Evolutionary conservation across 495 filamentous ascomycete genomes (phyloP).

Genomic region (Penicillium mononematosum): DNA sequence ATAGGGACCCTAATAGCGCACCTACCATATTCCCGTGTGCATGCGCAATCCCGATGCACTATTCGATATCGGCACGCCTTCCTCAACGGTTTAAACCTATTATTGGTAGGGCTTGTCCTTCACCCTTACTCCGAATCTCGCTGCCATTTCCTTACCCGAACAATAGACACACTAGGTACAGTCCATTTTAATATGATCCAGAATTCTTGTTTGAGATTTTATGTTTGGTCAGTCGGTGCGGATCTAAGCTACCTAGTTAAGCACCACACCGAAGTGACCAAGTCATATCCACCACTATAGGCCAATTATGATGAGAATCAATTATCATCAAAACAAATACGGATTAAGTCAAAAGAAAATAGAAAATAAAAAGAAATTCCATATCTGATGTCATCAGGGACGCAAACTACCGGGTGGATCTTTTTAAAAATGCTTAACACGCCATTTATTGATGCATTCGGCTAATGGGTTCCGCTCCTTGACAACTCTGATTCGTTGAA

Average conservation of each 20-base stretch:
- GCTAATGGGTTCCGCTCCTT: constrained; percentile 17
- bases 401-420: constrained; percentile 21
- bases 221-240: constrained; percentile 3
- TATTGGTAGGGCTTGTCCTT: neutral
- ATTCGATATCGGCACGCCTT: constrained; percentile 1
- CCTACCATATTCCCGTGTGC: neutral
- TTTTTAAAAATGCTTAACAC: constrained; percentile 28
- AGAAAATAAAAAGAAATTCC: neutral
- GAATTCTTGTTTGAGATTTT: neutral
- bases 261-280: neutral
- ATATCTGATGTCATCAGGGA: constrained; percentile 29
- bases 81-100: neutral
- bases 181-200: neutral
- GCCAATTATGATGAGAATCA: neutral
- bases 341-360: neutral
- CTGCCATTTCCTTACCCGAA: neutral
- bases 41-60: constrained; percentile 7
- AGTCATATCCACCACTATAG: neutral
- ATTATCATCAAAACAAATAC: neutral
- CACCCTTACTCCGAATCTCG: neutral
- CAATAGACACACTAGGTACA: neutral
- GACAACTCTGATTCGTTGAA: constrained; percentile 21
- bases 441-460: constrained; percentile 38
- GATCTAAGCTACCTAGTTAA: neutral
- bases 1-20: neutral